Percentiles rank a stretch among this genome's conserved stretches.
These are phyloP conservation scores for Podaxis sp. DNA, from an alignment of 768 basidiomycete genomes.

Conservation along the genomic window DNA sequence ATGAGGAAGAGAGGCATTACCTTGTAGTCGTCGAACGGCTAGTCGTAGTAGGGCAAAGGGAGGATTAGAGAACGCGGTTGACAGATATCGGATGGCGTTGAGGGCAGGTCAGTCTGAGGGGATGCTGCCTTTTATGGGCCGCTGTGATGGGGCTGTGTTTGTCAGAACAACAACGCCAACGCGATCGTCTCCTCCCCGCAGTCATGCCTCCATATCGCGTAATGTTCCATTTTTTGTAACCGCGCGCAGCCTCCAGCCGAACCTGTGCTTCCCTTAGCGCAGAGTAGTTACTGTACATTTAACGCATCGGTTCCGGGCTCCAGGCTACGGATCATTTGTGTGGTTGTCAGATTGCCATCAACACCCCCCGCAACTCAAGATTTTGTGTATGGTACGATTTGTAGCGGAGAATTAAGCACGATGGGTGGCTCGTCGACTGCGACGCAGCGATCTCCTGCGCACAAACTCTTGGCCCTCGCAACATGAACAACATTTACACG, in stretches of 20 bases:
- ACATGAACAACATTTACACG: not conserved
- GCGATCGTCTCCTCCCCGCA: not conserved
- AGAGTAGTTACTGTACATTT: not conserved
- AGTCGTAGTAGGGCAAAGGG: not conserved
- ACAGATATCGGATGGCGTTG: slow-evolving; percentile 13
- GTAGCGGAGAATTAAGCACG: not conserved
- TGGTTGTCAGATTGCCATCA: too few relatives aligned
- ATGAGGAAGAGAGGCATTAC: not conserved
- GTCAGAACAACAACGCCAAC: slow-evolving; percentile 1
- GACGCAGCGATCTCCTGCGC: not conserved
- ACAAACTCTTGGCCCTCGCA: not conserved
- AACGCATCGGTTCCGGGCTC: not conserved
- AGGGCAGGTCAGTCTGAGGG: slow-evolving; percentile 7
- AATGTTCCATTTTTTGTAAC: not conserved
- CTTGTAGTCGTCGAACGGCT: slow-evolving; percentile 4
- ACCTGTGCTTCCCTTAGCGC: not conserved
- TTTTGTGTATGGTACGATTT: slow-evolving; percentile 1
- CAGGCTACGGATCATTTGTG: not conserved
- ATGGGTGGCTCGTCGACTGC: not conserved
- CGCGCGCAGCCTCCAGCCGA: not conserved
- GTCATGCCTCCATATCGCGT: not conserved
- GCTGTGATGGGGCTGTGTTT: slow-evolving; percentile 8
- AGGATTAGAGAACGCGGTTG: not conserved
- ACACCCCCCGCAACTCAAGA: not conserved
- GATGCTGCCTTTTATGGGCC: slow-evolving; percentile 1